Conservation (phyloP, 1,284 basidiomycete genomes). For the Boletus albobrunnescens region DNA sequence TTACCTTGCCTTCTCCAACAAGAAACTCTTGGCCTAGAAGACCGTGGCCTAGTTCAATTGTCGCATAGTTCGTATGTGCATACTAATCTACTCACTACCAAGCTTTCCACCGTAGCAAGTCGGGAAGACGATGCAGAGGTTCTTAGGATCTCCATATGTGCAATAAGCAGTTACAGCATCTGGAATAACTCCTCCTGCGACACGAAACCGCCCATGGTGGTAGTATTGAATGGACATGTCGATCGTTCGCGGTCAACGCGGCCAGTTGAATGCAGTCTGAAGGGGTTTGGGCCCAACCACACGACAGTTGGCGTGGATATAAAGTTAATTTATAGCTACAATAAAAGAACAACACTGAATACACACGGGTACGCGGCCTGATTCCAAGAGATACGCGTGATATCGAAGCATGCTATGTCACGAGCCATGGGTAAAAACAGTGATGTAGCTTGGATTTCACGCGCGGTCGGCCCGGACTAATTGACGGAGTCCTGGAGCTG, state of each 20-base stretch:
- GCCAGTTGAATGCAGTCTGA: background rate
- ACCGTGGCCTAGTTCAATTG: constrained; percentile 18
- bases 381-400: background rate
- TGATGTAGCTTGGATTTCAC: too few relatives aligned
- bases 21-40: constrained; percentile 47
- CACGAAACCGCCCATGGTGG: constrained; percentile 36
- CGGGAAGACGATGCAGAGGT: constrained; percentile 39
- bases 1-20: constrained; percentile 47
- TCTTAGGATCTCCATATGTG: constrained; percentile 35
- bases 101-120: constrained; percentile 40
- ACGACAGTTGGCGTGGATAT: background rate
- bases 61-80: background rate
- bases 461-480: too few relatives aligned
- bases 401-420: too few relatives aligned
- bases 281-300: background rate
- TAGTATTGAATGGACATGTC: constrained; percentile 36
- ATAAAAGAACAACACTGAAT: constrained; percentile 2
- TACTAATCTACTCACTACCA: constrained; percentile 25
- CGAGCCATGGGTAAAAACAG: too few relatives aligned
- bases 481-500: too few relatives aligned
- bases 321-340: constrained; percentile 8
- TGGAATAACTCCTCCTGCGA: constrained; percentile 37
- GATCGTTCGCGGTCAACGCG: background rate
- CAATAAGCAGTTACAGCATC: constrained; percentile 40
- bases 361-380: constrained; percentile 8